A percentile compares a stretch with the other conserved stretches of the same genome.
Conservation (phyloP, 768 basidiomycete genomes). For the Leccinum variicolor region DNA sequence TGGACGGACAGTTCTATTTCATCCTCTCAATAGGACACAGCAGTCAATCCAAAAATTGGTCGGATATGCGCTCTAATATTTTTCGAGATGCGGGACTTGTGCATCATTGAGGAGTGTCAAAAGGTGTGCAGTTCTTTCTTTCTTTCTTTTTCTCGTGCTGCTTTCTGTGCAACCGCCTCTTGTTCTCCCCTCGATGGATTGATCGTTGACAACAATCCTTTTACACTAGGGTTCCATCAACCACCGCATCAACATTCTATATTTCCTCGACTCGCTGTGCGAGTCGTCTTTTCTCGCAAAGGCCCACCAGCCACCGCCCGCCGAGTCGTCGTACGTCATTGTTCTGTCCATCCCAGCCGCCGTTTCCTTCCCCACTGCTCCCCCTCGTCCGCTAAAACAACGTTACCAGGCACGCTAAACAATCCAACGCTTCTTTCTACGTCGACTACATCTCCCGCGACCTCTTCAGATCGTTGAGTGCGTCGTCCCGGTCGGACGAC, state of each 20-base stretch:
- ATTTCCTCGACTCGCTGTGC: slow-evolving; percentile 87
- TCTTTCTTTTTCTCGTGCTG: neutral
- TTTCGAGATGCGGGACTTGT: slow-evolving; percentile 84
- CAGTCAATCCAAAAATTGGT: slow-evolving; percentile 70
- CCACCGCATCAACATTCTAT: slow-evolving; percentile 86
- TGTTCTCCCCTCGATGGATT: no score
- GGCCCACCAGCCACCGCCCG: slow-evolving; percentile 38
- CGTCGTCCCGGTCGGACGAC: slow-evolving; percentile 84
- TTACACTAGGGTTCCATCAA: slow-evolving; percentile 72
- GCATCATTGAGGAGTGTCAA: slow-evolving; percentile 85
- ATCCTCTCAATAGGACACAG: no score
- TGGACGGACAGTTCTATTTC: no score
- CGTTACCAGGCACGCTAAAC: slow-evolving; percentile 22
- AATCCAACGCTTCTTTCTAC: slow-evolving; percentile 54
- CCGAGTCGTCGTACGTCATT: neutral
- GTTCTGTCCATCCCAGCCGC: neutral
- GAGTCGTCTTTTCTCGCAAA: slow-evolving; percentile 72
- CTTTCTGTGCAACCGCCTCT: neutral
- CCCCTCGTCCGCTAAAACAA: neutral
- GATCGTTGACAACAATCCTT: neutral
- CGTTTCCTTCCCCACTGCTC: neutral
- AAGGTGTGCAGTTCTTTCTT: slow-evolving; percentile 49
- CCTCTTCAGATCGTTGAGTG: slow-evolving; percentile 72
- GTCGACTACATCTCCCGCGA: slow-evolving; percentile 78
- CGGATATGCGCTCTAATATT: slow-evolving; percentile 80